Percentiles rank a stretch among this genome's conserved stretches.
Conservation (phyloP, 345 rosid genomes). For the Citrus medica region DNA sequence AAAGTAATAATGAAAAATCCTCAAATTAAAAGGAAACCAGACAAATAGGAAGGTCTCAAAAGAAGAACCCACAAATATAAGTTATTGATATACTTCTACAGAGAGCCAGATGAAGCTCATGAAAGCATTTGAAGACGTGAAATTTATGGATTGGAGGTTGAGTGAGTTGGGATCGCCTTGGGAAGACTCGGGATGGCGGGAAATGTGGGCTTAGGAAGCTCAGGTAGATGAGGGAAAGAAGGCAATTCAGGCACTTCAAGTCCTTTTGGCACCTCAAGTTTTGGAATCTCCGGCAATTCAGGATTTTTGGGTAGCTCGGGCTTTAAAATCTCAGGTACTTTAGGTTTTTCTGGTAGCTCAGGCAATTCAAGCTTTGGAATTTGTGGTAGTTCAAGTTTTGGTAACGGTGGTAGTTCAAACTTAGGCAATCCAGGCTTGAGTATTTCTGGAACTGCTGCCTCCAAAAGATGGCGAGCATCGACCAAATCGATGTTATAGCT, state of each 20-base stretch:
- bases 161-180: conserved; percentile 7
- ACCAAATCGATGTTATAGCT: background rate
- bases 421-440: background rate
- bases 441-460: conserved; percentile 9
- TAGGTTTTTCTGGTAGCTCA: background rate
- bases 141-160: conserved; percentile 10
- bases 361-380: conserved; percentile 8
- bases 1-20: no score
- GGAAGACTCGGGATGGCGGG: background rate
- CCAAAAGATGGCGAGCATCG: conserved; percentile 12
- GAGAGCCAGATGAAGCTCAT: background rate
- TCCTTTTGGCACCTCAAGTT: background rate
- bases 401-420: background rate
- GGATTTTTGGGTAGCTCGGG: background rate
- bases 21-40: no score
- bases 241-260: background rate
- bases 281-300: background rate
- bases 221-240: background rate
- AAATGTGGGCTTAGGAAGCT: background rate
- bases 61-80: background rate
- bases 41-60: no score
- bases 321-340: background rate
- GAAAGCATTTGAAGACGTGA: background rate
- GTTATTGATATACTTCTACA: no score
- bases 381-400: background rate